These are phyloP conservation scores for Penicillium canariense DNA, from an alignment of 495 filamentous ascomycete species.

Conservation along the genomic window DNA sequence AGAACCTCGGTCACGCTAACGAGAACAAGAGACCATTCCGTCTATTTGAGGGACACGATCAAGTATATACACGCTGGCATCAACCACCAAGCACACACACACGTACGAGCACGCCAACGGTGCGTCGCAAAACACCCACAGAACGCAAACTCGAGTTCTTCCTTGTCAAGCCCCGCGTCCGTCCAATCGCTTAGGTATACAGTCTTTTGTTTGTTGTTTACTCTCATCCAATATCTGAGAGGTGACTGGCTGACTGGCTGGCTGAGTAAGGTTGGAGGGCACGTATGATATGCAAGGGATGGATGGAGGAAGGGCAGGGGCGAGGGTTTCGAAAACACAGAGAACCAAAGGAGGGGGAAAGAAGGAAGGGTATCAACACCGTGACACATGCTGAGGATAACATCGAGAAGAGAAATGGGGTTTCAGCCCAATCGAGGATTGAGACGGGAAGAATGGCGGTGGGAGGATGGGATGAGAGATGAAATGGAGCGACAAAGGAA, in stretches of 20 bases:
- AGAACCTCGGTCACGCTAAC: constrained; percentile 3
- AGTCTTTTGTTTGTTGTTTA: constrained; percentile 12
- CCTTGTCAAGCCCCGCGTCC: background rate
- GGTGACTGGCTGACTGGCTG: background rate
- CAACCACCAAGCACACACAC: constrained; percentile 8
- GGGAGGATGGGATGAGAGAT: constrained; percentile 24
- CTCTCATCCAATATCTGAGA: constrained; percentile 6
- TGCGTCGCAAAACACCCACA: constrained; percentile 1
- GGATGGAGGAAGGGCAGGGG: constrained; percentile 1
- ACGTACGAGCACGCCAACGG: constrained; percentile 6
- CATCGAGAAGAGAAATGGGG: constrained; percentile 11
- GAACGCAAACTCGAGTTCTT: background rate
- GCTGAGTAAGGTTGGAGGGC: constrained; percentile 4
- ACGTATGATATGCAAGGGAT: constrained; percentile 4
- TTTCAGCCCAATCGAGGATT: constrained; percentile 13
- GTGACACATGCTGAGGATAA: constrained; percentile 42
- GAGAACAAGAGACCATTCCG: constrained; percentile 29
- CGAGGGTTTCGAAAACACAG: constrained; percentile 15
- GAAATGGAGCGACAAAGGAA: constrained; percentile 5
- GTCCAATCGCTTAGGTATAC: background rate
- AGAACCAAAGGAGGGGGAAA: constrained; percentile 14
- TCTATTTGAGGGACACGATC: constrained; percentile 32
- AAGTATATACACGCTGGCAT: constrained; percentile 35
- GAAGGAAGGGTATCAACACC: constrained; percentile 49
- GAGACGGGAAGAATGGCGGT: constrained; percentile 7